Evolutionary conservation across 2,329 filamentous ascomycete species (phyloP), one percentile per base, ranked within the genome.

Genomic region (Whalleya microplaca): DNA sequence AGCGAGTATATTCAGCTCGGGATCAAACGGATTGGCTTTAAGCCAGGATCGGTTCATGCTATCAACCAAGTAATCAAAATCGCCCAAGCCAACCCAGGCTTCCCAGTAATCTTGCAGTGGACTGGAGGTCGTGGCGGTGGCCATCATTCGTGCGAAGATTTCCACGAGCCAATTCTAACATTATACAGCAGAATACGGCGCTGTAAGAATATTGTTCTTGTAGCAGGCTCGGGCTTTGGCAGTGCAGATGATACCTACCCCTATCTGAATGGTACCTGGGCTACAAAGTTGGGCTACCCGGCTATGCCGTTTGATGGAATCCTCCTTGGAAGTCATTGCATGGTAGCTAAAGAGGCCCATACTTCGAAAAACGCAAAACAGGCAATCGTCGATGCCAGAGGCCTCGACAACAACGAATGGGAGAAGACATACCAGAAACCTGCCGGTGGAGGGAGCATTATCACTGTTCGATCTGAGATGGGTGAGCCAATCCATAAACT

Each of bases 81-180:
- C 49, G 78, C 78, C 8, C 76, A 76, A 55, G 73, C 74, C 1
- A 75, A 79, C 63, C 75, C 76, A 1, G 68, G 63, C 14, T 78
- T 79, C 66, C 77, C 78, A 1, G 68, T 80, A 45, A 64, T 78
- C 21, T 64, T 80, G 42, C 78, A 80, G 62, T 80, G 78, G 78
- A 80, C 78, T 21, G 78, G 78, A 55, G 78, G 78, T 46, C 75
- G 78, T 52, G 78, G 76, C 48, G 78, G 78, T 55, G 78, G 78
- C 32, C 78, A 80, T 64, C 78, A 80, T 63, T 79, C 76, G 10
- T 78, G 73, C 49, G 78, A 80, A 62, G 78, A 80, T 49, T 80
- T 80, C 65, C 78, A 80, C 55, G 73, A 77, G 59, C 78, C 78
- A 3, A 76, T 80, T 21, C 65, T 80, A 5, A 70, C 76, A 61